A percentile compares a stretch with the other conserved stretches of the same genome.
phyloP scores from a whole-genome alignment of 345 rosid species.

The Arabidopsis thaliana region DNA sequence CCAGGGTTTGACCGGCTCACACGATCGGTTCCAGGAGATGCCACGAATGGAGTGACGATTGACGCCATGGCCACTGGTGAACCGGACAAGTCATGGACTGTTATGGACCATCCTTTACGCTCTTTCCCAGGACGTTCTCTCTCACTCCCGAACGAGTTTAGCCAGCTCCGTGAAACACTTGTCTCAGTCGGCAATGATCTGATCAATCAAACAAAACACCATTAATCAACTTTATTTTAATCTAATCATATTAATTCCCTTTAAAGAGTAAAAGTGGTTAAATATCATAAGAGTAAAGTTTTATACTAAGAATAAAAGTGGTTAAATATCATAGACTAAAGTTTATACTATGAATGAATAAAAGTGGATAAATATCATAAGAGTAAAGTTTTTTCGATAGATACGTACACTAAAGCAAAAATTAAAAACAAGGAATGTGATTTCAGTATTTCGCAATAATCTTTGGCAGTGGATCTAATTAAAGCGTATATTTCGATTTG shows the following conservation, averaged over 20 bases:
- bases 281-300: conserved; percentile 34
- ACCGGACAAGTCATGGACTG: conserved; percentile 89
- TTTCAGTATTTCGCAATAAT: conserved; percentile 18
- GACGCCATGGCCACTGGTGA: conserved; percentile 89
- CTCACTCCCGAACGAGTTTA: conserved; percentile 84
- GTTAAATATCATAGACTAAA: conserved; percentile 37
- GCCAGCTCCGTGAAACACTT: conserved; percentile 65
- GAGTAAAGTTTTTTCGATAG: conserved; percentile 30
- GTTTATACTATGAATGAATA: conserved; percentile 4
- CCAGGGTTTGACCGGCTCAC: conserved; percentile 94
- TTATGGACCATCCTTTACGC: conserved; percentile 91
- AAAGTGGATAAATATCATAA: conserved; percentile 21
- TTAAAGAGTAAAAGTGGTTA: not conserved
- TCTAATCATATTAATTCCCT: not conserved
- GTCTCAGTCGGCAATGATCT: conserved; percentile 69
- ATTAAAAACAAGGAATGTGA: conserved; percentile 16
- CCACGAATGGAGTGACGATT: conserved; percentile 82
- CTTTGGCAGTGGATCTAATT: conserved; percentile 22
- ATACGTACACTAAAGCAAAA: conserved; percentile 24
- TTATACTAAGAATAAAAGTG: not conserved
- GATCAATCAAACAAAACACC: conserved; percentile 13
- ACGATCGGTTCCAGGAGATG: conserved; percentile 85
- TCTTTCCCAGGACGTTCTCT: conserved; percentile 76
- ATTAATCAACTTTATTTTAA: conserved; percentile 1
- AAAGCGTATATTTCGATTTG: conserved; percentile 15